Evolutionary conservation across 2,329 filamentous ascomycete species (phyloP).

Genomic region (Sporothrix luriei): DNA sequence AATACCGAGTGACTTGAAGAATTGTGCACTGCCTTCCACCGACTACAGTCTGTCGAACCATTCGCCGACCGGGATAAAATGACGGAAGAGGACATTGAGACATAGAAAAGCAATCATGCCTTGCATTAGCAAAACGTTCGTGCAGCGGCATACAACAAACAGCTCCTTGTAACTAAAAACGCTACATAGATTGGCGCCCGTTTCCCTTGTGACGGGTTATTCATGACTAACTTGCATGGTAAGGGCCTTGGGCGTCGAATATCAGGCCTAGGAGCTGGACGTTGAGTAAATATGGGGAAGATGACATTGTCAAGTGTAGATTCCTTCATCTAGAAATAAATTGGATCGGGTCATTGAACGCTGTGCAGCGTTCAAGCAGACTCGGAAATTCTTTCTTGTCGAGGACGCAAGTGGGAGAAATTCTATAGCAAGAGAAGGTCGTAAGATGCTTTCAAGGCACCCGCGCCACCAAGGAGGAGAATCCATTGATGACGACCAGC

Average conservation of each 20-base stretch:
- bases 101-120: not conserved
- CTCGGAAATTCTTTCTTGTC: not conserved
- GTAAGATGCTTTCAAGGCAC: slow-evolving; percentile 35
- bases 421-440: slow-evolving; percentile 45
- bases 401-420: slow-evolving; percentile 17
- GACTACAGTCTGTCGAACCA: not conserved
- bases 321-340: not conserved
- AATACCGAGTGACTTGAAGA: not conserved
- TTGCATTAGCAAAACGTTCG: not conserved
- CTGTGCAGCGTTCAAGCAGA: not conserved
- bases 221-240: no score
- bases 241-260: no score
- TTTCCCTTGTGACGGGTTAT: not conserved
- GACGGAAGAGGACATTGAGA: not conserved
- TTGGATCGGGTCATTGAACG: no score
- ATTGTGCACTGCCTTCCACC: slow-evolving; percentile 7
- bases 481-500: slow-evolving; percentile 45
- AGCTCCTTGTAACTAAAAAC: not conserved
- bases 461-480: slow-evolving; percentile 34
- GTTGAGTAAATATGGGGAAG: not conserved
- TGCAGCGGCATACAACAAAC: not conserved
- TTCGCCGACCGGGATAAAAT: not conserved
- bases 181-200: not conserved
- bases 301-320: no score
- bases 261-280: not conserved